These are phyloP conservation scores for Botrytis aclada DNA, from an alignment of 2,329 filamentous ascomycete genomes.

Conservation along the genomic window DNA sequence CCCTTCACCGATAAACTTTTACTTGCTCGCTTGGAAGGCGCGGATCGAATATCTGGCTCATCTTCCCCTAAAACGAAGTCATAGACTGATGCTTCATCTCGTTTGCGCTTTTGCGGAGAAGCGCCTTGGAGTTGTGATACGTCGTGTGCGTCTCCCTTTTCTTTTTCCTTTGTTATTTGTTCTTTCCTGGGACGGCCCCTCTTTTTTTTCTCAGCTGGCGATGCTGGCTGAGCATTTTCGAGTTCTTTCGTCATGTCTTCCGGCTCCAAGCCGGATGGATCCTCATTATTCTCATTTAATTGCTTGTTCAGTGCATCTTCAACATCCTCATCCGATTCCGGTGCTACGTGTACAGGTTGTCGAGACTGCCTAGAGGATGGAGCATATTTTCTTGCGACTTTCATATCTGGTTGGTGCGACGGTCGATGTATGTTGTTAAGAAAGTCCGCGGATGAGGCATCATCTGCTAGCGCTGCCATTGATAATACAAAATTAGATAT, in stretches of 20 bases:
- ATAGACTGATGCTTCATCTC: too few relatives aligned
- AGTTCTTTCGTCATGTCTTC: constrained; percentile 8
- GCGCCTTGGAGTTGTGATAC: background rate
- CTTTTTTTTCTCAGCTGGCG: background rate
- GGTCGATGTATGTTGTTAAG: background rate
- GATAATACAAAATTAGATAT: background rate
- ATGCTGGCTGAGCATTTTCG: background rate
- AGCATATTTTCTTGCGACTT: background rate
- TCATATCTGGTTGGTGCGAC: background rate
- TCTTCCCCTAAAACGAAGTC: background rate
- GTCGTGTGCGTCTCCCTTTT: background rate
- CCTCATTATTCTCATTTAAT: background rate
- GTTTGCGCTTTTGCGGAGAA: constrained; percentile 10
- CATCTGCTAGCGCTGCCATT: background rate
- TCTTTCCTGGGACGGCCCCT: background rate
- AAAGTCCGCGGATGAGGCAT: background rate
- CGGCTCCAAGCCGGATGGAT: background rate
- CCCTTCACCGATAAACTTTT: background rate
- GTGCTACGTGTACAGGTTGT: background rate
- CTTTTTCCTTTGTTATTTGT: background rate
- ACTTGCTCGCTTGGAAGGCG: background rate
- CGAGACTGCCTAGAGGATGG: background rate
- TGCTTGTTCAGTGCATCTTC: background rate
- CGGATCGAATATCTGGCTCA: background rate
- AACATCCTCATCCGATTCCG: background rate